Evolutionary conservation across 495 filamentous ascomycete genomes (phyloP).

Genomic region (Penicillium arizonense): DNA sequence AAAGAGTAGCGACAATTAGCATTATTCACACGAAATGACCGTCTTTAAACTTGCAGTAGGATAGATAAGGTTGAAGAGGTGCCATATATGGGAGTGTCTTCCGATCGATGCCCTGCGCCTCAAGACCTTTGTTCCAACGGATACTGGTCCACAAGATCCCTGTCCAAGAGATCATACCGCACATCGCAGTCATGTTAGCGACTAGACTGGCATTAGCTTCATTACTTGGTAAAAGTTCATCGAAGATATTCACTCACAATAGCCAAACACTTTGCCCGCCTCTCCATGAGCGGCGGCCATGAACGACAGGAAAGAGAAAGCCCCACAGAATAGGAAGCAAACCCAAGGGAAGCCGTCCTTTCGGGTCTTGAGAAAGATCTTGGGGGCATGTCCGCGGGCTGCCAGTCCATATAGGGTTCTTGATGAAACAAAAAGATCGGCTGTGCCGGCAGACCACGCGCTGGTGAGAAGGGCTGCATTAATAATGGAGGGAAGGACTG

Average conservation of each 20-base stretch:
- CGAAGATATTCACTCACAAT: constrained; percentile 11
- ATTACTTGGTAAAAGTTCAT: background rate
- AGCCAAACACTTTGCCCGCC: constrained; percentile 21
- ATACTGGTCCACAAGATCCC: constrained; percentile 21
- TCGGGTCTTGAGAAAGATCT: constrained; percentile 31
- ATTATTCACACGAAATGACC: no score
- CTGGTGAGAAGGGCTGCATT: constrained; percentile 71
- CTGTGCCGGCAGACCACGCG: constrained; percentile 61
- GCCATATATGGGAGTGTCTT: constrained; percentile 12
- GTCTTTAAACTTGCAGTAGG: constrained; percentile 11
- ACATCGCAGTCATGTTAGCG: constrained; percentile 23
- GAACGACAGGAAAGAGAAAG: constrained; percentile 23
- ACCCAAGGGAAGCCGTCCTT: constrained; percentile 37
- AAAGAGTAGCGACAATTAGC: background rate
- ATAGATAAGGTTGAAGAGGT: constrained; percentile 18
- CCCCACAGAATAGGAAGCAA: constrained; percentile 16
- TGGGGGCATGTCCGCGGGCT: constrained; percentile 30
- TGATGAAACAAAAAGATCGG: constrained; percentile 51
- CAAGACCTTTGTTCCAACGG: constrained; percentile 13
- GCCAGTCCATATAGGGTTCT: constrained; percentile 47
- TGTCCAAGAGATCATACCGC: constrained; percentile 23
- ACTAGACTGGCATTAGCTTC: constrained; percentile 4
- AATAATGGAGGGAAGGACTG: constrained; percentile 56
- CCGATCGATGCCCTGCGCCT: constrained; percentile 12
- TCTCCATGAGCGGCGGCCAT: constrained; percentile 20